A percentile compares a stretch with the other conserved stretches of the same genome.
phyloP scores from a whole-genome alignment of 345 rosid genomes.

The Rhodamnia rubescens region DNA sequence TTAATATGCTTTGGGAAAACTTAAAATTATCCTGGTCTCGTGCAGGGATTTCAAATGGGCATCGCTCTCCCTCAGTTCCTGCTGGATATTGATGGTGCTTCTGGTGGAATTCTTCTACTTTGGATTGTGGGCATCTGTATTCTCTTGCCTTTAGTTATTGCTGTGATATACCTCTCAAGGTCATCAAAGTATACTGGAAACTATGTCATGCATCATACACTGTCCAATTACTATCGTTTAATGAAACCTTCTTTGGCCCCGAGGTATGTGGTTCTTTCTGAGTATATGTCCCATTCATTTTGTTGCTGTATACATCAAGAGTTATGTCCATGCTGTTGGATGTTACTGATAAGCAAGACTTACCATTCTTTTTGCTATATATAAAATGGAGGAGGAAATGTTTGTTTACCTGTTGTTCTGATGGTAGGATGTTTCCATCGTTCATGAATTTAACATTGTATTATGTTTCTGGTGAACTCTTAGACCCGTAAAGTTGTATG shows the following conservation, averaged over 20 bases:
- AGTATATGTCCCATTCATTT: not conserved
- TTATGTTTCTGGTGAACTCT: not conserved
- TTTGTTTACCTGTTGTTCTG: not conserved
- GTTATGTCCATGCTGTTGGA: not conserved
- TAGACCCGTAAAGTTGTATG: not conserved
- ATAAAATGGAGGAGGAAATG: not conserved
- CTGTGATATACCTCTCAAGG: slow-evolving; percentile 89
- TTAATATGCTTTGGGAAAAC: not conserved
- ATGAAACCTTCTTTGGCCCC: slow-evolving; percentile 99
- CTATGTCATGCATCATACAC: slow-evolving; percentile 96
- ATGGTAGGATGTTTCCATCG: not conserved
- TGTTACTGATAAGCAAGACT: not conserved
- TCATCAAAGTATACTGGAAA: slow-evolving; percentile 97
- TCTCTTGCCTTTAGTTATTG: slow-evolving; percentile 89
- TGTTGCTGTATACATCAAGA: not conserved
- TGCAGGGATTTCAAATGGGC: slow-evolving; percentile 99
- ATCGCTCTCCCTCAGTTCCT: slow-evolving; percentile 96
- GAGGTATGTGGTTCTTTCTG: slow-evolving; percentile 30
- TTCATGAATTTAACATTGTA: not conserved
- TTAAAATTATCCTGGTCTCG: slow-evolving; percentile 1
- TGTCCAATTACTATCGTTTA: slow-evolving; percentile 75
- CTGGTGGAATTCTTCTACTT: slow-evolving; percentile 91
- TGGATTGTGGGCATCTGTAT: slow-evolving; percentile 98
- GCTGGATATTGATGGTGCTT: slow-evolving; percentile 85
- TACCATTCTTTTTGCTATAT: not conserved